Base-by-base conservation (phyloP, 371 early-diverging fungal species). In the Apophysomyces ossiformis region DNA sequence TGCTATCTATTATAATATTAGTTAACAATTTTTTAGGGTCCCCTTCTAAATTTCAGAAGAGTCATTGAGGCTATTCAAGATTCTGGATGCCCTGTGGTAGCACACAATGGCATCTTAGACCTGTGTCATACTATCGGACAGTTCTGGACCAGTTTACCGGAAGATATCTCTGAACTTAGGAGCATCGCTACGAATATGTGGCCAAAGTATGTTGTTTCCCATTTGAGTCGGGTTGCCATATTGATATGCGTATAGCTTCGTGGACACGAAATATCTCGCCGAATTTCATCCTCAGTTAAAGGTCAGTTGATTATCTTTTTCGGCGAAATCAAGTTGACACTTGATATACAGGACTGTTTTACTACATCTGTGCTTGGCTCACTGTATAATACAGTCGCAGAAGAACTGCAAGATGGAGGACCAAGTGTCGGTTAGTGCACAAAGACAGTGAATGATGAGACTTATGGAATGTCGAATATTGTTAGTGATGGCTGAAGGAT, bases 61-160 rank as follows among this genome's bases (percentile, higher is more conserved):
- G 85, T 96, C 7, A 90, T 96, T 58, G 94, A 96, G 39, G 60
- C 81, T n/a, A 83, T 96, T 26, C 79, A 85, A 37, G 72, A 76
- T 8, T 78, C 87, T 11, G 74, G 85, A 32, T 92, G 92, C 46
- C 94, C 94, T 1, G 83, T 96, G 1, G 79, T 93, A 9, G 93
- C 92, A 9, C 96, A 96, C 69, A 96, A 96, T 71, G 85, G 91
- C 72, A 77, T 87, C 21, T 82, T 91, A 43, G 96, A 96, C 74
- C 68, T 94, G 15, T 83, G 86, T 47, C 93, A 93, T 54, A 89
- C 90, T 0, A 74, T 85, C 35, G 83, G 90, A n/a, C 89, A 92
- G 64, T 95, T 96, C 71, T 79, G 88, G 73, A 70, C 78, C n/a
- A 77, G 78, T 32, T 73, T 96, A 13, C 95, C 95, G 0, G 71